Evolutionary conservation across 805 yeast genomes (phyloP).

Genomic region (Scheffersomyces coipomensis): DNA sequence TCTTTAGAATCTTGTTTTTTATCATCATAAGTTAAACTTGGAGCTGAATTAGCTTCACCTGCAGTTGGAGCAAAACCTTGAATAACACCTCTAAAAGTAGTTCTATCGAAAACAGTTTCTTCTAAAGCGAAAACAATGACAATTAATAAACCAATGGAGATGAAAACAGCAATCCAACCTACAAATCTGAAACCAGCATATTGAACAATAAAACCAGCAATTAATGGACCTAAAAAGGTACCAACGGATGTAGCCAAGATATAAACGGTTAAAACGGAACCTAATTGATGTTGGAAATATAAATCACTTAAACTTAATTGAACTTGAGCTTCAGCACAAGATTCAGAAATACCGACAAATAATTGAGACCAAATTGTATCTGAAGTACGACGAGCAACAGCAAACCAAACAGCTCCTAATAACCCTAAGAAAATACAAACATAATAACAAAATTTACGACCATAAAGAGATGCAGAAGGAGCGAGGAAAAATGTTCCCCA

Average conservation of each 20-base stretch:
- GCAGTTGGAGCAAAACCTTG: conserved; percentile 2
- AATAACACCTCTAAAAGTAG: conserved; percentile 15
- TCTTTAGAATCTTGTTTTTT: neutral
- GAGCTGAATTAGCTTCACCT: neutral
- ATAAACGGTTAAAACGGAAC: conserved; percentile 51
- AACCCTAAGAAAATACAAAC: conserved; percentile 39
- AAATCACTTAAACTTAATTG: conserved; percentile 36
- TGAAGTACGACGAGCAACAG: conserved; percentile 27
- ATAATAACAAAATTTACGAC: conserved; percentile 43
- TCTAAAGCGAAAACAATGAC: conserved; percentile 48
- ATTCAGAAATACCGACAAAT: conserved; percentile 38
- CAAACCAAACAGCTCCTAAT: conserved; percentile 47
- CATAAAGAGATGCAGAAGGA: conserved; percentile 44
- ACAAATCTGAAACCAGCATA: conserved; percentile 55
- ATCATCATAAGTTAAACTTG: neutral
- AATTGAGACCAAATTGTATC: conserved; percentile 49
- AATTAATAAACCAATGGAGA: conserved; percentile 43
- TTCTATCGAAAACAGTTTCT: conserved; percentile 50
- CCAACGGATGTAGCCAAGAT: conserved; percentile 54
- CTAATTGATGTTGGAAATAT: conserved; percentile 44
- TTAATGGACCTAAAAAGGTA: conserved; percentile 56
- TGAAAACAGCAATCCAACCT: conserved; percentile 45
- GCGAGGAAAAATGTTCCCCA: conserved; percentile 43
- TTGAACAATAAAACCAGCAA: conserved; percentile 56
- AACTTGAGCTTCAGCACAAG: conserved; percentile 45